Evolutionary conservation across 345 rosid species (phyloP).

Genomic region (Microthlaspi erraticum): DNA sequence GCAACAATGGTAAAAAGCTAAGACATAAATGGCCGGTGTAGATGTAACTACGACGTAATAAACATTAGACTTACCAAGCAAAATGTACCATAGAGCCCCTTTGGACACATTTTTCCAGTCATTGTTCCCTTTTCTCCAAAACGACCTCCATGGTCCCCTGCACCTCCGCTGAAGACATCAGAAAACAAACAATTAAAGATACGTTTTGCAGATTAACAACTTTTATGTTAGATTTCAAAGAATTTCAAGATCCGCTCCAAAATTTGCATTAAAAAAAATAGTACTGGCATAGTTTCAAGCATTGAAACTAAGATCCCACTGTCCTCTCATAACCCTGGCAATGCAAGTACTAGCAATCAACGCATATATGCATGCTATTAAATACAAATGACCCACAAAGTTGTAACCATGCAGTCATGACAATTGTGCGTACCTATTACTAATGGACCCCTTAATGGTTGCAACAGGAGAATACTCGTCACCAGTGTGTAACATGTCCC

Average conservation of each 20-base stretch:
- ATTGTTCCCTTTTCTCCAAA: conserved; percentile 85
- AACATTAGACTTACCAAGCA: conserved; percentile 63
- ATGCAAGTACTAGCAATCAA: conserved; percentile 1
- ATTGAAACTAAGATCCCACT: conserved; percentile 10
- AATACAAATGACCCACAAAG: conserved; percentile 20
- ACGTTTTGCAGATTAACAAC: conserved; percentile 4
- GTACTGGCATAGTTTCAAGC: conserved; percentile 9
- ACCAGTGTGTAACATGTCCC: conserved; percentile 81
- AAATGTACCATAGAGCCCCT: conserved; percentile 92
- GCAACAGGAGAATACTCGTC: conserved; percentile 85
- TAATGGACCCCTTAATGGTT: conserved; percentile 67
- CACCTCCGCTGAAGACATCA: conserved; percentile 81
- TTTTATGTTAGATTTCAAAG: not conserved
- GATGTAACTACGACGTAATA: conserved; percentile 18
- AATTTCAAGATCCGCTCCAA: conserved; percentile 8
- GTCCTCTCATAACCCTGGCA: not conserved
- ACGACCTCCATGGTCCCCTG: conserved; percentile 78
- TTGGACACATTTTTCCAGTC: conserved; percentile 90
- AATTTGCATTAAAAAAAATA: conserved; percentile 13
- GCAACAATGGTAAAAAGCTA: conserved; percentile 7
- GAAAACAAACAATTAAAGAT: conserved; percentile 33
- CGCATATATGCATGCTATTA: not conserved
- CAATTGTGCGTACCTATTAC: conserved; percentile 58
- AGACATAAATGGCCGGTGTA: conserved; percentile 15
- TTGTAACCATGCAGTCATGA: conserved; percentile 19